Conservation (phyloP, 306 rosid species). For the Trifolium subterraneum region DNA sequence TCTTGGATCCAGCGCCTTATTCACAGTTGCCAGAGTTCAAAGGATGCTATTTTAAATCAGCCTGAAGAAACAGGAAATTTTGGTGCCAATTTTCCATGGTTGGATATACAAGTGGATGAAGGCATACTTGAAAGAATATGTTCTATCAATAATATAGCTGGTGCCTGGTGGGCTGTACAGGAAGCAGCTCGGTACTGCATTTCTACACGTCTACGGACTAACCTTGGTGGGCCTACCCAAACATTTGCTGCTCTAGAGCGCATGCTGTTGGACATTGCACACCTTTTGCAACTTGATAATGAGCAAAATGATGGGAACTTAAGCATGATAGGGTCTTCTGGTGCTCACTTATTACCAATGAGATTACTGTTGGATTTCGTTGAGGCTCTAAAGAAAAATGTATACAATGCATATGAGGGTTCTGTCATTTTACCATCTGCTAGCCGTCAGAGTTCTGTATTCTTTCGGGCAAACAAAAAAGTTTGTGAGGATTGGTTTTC, state of each 20-base stretch:
- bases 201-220: conserved; percentile 83
- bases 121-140: conserved; percentile 70
- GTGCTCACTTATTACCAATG: conserved; percentile 96
- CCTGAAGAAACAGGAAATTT: conserved; percentile 71
- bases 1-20: conserved; percentile 95
- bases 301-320: conserved; percentile 91
- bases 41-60: conserved; percentile 61
- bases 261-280: conserved; percentile 93
- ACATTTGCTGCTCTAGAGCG: conserved; percentile 95
- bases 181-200: conserved; percentile 96
- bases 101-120: conserved; percentile 79
- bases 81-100: conserved; percentile 62
- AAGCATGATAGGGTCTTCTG: conserved; percentile 91
- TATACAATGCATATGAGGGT: conserved; percentile 95
- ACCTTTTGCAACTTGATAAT: conserved; percentile 81
- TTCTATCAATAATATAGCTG: conserved; percentile 83
- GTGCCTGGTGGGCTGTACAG: conserved; percentile 96
- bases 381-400: conserved; percentile 92
- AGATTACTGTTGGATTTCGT: conserved; percentile 86
- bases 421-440: conserved; percentile 81
- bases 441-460: conserved; percentile 81
- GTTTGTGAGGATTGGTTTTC: conserved; percentile 99
- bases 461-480: conserved; percentile 94
- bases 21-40: conserved; percentile 74
- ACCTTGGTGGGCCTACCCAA: conserved; percentile 98